Base-by-base conservation (phyloP, 331 rosid species). In the Spiraea crenata region DNA sequence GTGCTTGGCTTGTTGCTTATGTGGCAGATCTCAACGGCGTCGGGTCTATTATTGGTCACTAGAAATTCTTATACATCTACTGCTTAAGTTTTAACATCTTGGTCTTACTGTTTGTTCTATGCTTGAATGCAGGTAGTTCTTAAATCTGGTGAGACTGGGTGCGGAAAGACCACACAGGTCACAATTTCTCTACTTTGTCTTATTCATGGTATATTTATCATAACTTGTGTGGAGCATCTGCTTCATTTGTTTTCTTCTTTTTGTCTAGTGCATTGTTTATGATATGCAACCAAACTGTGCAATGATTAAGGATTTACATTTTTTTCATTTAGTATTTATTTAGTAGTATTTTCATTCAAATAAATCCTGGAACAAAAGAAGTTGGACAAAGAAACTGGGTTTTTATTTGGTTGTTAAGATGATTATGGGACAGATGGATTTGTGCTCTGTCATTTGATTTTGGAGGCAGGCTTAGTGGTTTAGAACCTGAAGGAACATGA, bases 151-250 rank as follows among this genome's bases (percentile, higher is more conserved):
- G 92, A 89, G 86, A 95, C 98, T 74, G 98, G 96, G 45, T 95
- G 99, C 68, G 99, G 98, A 82, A 91, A 95, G 88, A 95, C 99
- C 69, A 91, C 98, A 5, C 98, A 95, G 98, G 98, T 95, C 82
- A 81, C 61, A 31, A 76, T 63, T 65, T 88, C 73, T 75, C 83
- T 85, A 63, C 76, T 75, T 74, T 90, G 69, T 71, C 70, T 67
- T 78, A 70, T 58, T 66, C 74, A 50, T 76, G 80, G 75, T 81
- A 58, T 75, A 71, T 42, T 77, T 81, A 67, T 65, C 64, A 63
- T 60, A 63, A 62, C 48, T 55, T 61, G 57, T 59, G 10, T 6
- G 12, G 39, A n/a, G n/a, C n/a, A n/a, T n/a, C n/a, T n/a, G n/a
- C n/a, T n/a, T n/a, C n/a, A n/a, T n/a, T n/a, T n/a, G n/a, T n/a